phyloP scores from a whole-genome alignment of 148 eudicot genomes.

The Linanthus parryae region DNA sequence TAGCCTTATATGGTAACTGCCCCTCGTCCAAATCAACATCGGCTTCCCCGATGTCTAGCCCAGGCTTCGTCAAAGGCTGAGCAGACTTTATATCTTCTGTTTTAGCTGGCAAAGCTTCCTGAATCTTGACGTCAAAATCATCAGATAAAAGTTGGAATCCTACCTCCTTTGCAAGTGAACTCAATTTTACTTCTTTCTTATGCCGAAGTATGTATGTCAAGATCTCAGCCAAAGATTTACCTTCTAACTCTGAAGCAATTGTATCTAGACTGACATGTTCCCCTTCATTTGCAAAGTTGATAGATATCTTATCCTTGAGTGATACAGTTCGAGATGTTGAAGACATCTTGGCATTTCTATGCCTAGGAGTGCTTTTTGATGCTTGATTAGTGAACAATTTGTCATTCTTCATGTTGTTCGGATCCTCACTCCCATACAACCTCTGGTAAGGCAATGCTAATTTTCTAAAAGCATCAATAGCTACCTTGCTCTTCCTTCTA shows the following conservation, averaged over 20 bases:
- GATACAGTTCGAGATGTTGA: conserved; percentile 29
- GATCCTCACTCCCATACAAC: conserved; percentile 16
- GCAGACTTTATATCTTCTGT: conserved; percentile 19
- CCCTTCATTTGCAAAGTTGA: conserved; percentile 56
- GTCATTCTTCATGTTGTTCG: conserved; percentile 21
- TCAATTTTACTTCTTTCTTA: conserved; percentile 49
- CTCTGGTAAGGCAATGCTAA: conserved; percentile 39
- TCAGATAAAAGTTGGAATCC: conserved; percentile 91
- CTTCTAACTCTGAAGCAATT: conserved; percentile 33
- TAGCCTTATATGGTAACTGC: conserved; percentile 8
- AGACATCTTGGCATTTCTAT: conserved; percentile 31
- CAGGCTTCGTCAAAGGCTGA: conserved; percentile 21
- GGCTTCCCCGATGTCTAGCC: conserved; percentile 22
- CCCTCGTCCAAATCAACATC: conserved; percentile 15
- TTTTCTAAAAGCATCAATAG: conserved; percentile 54
- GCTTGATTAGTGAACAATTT: conserved; percentile 26
- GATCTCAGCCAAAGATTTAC: conserved; percentile 67
- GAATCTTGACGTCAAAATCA: conserved; percentile 52
- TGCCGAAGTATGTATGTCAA: conserved; percentile 47
- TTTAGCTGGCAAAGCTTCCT: conserved; percentile 33
- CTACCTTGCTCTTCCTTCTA: conserved; percentile 48
- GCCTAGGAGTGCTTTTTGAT: conserved; percentile 21
- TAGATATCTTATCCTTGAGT: conserved; percentile 54
- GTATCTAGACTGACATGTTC: conserved; percentile 40
- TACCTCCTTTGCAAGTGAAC: conserved; percentile 75